phyloP scores from a whole-genome alignment of 208 protist genomes.

The Leishmania guyanensis region DNA sequence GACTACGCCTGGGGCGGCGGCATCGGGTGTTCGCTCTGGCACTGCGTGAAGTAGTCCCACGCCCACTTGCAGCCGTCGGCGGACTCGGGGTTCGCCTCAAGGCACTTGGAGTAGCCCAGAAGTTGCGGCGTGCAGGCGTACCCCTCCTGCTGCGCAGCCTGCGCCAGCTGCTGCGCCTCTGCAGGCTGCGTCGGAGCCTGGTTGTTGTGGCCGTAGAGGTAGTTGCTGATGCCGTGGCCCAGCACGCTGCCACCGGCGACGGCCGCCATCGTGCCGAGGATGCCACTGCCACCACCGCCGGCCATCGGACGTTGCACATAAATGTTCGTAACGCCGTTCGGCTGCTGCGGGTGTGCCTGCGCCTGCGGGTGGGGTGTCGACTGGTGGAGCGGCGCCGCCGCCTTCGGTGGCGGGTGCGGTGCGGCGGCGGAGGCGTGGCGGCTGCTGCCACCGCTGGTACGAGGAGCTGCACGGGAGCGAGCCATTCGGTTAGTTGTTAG shows the following conservation, averaged over 20 bases:
- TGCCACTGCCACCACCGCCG: slow-evolving; percentile 61
- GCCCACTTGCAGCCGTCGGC: slow-evolving; percentile 85
- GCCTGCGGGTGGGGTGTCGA: slow-evolving; percentile 21
- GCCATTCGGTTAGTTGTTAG: slow-evolving; percentile 36
- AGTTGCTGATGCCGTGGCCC: slow-evolving; percentile 89
- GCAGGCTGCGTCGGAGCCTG: slow-evolving; percentile 78
- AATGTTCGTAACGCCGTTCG: slow-evolving; percentile 68
- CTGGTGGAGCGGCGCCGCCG: slow-evolving; percentile 23
- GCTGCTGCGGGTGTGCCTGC: slow-evolving; percentile 30
- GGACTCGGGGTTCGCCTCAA: slow-evolving; percentile 68
- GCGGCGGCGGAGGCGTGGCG: slow-evolving; percentile 11
- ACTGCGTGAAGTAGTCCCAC: slow-evolving; percentile 89
- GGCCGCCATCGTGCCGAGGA: slow-evolving; percentile 83
- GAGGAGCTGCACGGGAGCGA: slow-evolving; percentile 58
- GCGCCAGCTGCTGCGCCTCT: slow-evolving; percentile 80
- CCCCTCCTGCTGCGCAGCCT: slow-evolving; percentile 59
- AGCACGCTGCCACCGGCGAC: slow-evolving; percentile 83
- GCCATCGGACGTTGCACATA: slow-evolving; percentile 63
- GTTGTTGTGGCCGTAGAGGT: slow-evolving; percentile 72
- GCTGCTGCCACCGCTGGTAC: slow-evolving; percentile 25
- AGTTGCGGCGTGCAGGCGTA: slow-evolving; percentile 72
- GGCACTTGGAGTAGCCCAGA: slow-evolving; percentile 78
- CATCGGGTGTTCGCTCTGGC: slow-evolving; percentile 46
- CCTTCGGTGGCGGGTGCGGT: slow-evolving; percentile 30
- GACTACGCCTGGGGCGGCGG: neutral